Percentiles rank a stretch among this genome's conserved stretches.
These are phyloP conservation scores for Hypomontagnella submonticulosa DNA, from an alignment of 495 filamentous ascomycete genomes.

Conservation along the genomic window DNA sequence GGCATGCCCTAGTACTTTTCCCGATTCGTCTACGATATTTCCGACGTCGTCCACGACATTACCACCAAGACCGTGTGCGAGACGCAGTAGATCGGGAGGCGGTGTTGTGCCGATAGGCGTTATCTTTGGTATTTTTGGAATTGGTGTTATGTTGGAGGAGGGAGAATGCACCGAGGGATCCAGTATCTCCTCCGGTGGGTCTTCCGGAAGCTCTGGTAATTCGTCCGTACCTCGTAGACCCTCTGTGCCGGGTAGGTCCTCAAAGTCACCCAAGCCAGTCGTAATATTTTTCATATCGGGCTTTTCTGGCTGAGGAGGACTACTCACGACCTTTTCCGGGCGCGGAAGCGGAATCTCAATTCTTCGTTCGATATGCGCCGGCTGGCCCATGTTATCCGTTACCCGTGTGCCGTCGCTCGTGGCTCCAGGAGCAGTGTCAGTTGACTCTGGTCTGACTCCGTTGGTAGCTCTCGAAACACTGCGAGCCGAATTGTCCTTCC, in stretches of 20 bases:
- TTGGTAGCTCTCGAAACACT: neutral
- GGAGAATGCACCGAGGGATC: constrained; percentile 45
- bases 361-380: constrained; percentile 44
- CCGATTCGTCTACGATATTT: constrained; percentile 76
- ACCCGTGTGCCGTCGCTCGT: constrained; percentile 18
- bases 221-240: constrained; percentile 34
- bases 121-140: constrained; percentile 47
- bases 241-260: constrained; percentile 35
- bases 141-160: constrained; percentile 42
- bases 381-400: constrained; percentile 45
- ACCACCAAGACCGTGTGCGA: constrained; percentile 72
- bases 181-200: constrained; percentile 46
- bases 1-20: constrained; percentile 57
- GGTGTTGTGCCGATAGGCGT: constrained; percentile 37
- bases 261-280: constrained; percentile 31
- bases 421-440: neutral
- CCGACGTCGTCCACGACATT: constrained; percentile 76
- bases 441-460: neutral
- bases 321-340: constrained; percentile 18
- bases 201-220: constrained; percentile 37
- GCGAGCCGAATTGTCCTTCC: neutral
- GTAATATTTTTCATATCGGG: constrained; percentile 24
- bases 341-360: constrained; percentile 46
- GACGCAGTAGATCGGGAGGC: constrained; percentile 33
- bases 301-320: constrained; percentile 13